These are phyloP conservation scores for Phytophthora brassicae DNA, from an alignment of 352 stramenopile genomes.

Conservation along the genomic window DNA sequence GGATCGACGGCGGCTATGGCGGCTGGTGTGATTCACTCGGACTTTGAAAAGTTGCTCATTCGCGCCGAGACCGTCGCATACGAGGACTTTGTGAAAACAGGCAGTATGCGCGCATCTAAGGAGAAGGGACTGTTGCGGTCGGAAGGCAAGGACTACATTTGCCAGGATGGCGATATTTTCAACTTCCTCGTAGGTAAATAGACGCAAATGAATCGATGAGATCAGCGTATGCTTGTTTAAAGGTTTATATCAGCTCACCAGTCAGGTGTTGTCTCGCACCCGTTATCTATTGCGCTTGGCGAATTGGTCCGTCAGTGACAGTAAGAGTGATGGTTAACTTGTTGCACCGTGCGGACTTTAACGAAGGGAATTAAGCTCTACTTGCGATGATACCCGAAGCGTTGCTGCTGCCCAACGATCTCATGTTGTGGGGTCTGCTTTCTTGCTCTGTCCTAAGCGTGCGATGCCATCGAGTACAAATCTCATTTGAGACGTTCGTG, in stretches of 20 bases:
- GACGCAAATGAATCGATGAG: neutral
- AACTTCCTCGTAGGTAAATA: slow-evolving; percentile 92
- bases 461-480: slow-evolving; percentile 46
- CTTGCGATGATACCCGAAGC: neutral
- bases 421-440: neutral
- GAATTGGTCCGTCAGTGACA: no score
- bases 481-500: neutral
- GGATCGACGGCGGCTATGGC: slow-evolving; percentile 74
- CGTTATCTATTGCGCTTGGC: no score
- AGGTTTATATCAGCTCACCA: no score
- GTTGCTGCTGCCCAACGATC: no score
- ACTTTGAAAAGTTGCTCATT: slow-evolving; percentile 89
- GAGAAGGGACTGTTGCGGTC: slow-evolving; percentile 91
- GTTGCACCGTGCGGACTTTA: slow-evolving; percentile 3
- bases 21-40: slow-evolving; percentile 84
- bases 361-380: no score
- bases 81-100: slow-evolving; percentile 94
- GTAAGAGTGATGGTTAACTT: slow-evolving; percentile 20
- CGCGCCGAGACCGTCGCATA: slow-evolving; percentile 95
- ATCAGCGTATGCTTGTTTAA: neutral
- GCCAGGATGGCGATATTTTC: slow-evolving; percentile 98
- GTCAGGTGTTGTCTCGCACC: no score
- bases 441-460: slow-evolving; percentile 19
- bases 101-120: slow-evolving; percentile 94
- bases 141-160: slow-evolving; percentile 99